Base-by-base conservation (phyloP, 192 early-diverging fungal species). In the Coemansia sp. region DNA sequence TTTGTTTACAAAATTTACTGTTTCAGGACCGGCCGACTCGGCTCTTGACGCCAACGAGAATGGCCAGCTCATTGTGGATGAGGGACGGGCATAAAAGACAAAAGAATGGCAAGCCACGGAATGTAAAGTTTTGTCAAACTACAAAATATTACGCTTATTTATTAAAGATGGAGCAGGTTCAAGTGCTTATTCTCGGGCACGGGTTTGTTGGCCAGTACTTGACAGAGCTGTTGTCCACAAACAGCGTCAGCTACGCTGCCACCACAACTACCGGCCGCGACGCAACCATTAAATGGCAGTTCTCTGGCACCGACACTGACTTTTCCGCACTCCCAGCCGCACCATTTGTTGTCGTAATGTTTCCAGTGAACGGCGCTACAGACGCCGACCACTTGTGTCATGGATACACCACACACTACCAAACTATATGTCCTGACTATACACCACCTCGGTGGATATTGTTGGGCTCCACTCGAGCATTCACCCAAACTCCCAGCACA, bases 171-270 rank as follows among this genome's bases (percentile, higher is more conserved):
- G 7, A 35, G 32, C 32, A 35, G 8, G 9, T 35, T n/a, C 43
- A 61, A 12, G 63, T 80, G 54, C 57, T 80, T 54, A 57, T 81
- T 37, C 63, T 81, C 16, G 78, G 78, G 18, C 57, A 56, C 7
- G 78, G 78, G 9, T 81, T 81, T 56, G 62, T 81, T 23, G 78
- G 78, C 23, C 39, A 53, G 52, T 81, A 81, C 19, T 60, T 81
- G 8, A 53, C 27, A 3, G 62, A 75, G n/a, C 51, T 72, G 1
- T 48, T 74, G 7, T 22, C 29, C 2, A 19, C 27, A 0, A 27
- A 38, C 0, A 45, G 48, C 7, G 60, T 7, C 71, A 56, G 18
- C 3, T n/a, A 45, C 41, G 58, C 51, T 13, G 48, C 73, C 2
- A 81, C 78, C 2, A 81, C 78, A 13, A 65, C 63, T 12, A 69